A percentile compares a stretch with the other conserved stretches of the same genome.
Conservation (phyloP, 352 stramenopile species). For the Blastocystis sp. region DNA sequence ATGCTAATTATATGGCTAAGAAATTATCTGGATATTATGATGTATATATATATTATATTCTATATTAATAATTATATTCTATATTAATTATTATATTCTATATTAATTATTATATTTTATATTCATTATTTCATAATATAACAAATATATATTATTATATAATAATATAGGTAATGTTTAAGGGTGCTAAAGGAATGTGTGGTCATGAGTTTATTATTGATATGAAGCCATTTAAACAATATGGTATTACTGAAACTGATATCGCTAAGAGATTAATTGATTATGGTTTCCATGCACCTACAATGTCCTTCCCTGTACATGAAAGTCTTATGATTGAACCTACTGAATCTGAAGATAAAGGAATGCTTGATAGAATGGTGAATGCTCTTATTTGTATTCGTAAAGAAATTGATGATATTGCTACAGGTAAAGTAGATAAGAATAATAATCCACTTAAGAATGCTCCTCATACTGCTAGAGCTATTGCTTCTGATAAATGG, state of each 20-base stretch:
- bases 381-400: slow-evolving; percentile 81
- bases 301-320: slow-evolving; percentile 93
- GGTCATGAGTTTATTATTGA: slow-evolving; percentile 99
- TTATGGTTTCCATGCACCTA: slow-evolving; percentile 96
- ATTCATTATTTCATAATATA: no score
- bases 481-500: slow-evolving; percentile 73
- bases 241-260: slow-evolving; percentile 82
- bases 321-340: slow-evolving; percentile 97
- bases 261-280: slow-evolving; percentile 93
- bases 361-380: slow-evolving; percentile 86
- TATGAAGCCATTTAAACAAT: slow-evolving; percentile 78
- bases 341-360: slow-evolving; percentile 89
- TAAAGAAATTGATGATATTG: slow-evolving; percentile 87
- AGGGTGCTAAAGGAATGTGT: slow-evolving; percentile 80
- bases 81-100: no score
- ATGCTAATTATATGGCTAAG: slow-evolving; percentile 98
- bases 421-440: slow-evolving; percentile 63
- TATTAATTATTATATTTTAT: no score
- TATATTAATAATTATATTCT: no score
- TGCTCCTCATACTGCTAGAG: slow-evolving; percentile 82
- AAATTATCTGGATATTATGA: no score
- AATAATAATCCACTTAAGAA: slow-evolving; percentile 71
- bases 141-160: no score
- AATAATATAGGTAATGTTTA: slow-evolving; percentile 84
- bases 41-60: no score